Evolutionary conservation across 2,329 filamentous ascomycete species (phyloP).

Genomic region (Aspergillus sp.): DNA sequence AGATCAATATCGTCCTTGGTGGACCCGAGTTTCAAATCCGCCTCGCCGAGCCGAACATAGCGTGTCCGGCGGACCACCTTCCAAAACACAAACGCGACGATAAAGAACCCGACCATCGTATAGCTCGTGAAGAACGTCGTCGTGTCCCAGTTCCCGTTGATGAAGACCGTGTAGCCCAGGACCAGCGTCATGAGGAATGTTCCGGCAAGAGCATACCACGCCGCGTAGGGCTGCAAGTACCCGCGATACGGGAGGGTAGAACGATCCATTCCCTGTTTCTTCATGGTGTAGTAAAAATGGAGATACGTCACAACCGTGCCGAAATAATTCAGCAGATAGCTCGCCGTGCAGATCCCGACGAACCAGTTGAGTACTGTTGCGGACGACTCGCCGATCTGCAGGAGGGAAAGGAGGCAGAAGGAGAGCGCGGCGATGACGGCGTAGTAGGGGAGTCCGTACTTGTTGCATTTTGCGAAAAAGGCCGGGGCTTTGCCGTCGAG

Average conservation of each 20-base stretch:
- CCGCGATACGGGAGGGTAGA: conserved; percentile 71
- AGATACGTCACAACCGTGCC: conserved; percentile 61
- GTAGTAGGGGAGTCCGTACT: conserved; percentile 1
- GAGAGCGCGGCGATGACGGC: conserved; percentile 1
- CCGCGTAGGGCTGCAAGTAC: conserved; percentile 69
- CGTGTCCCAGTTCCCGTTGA: conserved; percentile 66
- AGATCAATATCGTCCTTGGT: conserved; percentile 33
- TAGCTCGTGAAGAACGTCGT: conserved; percentile 73
- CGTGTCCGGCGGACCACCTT: conserved; percentile 68
- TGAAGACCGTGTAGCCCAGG: conserved; percentile 72
- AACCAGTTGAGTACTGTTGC: conserved; percentile 6
- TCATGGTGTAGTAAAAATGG: conserved; percentile 69
- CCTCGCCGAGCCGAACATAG: conserved; percentile 57
- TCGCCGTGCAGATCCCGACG: not conserved
- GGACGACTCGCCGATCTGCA: not conserved
- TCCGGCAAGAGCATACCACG: conserved; percentile 66
- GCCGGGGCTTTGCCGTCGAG: not conserved
- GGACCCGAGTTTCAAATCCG: conserved; percentile 54
- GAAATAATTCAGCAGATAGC: conserved; percentile 1
- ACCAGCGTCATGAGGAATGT: conserved; percentile 72
- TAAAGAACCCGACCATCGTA: conserved; percentile 67
- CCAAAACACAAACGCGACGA: conserved; percentile 67
- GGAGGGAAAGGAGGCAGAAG: conserved; percentile 1
- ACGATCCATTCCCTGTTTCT: conserved; percentile 68
- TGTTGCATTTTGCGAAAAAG: conserved; percentile 2